Conservation (phyloP, 495 filamentous ascomycete species). For the Neurospora intermedia region DNA sequence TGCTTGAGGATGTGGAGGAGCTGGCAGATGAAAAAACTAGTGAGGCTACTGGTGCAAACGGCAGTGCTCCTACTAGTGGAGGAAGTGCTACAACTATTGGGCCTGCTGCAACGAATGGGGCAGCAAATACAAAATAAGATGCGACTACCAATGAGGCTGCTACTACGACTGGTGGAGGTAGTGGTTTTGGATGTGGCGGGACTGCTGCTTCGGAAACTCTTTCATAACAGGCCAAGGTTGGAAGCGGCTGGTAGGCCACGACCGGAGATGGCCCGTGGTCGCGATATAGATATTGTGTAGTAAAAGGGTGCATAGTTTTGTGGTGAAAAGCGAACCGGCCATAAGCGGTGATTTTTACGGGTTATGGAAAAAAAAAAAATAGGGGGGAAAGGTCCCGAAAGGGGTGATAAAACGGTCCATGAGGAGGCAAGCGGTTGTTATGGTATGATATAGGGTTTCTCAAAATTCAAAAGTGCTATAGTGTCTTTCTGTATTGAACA, state of each 20-base stretch:
- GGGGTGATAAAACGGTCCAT: neutral
- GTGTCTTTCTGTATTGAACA: neutral
- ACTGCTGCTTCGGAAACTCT: neutral
- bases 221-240: neutral
- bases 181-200: neutral
- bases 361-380: neutral
- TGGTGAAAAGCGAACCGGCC: neutral
- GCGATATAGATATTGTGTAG: neutral
- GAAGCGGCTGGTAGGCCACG: neutral
- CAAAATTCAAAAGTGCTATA: neutral
- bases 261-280: neutral
- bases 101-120: neutral
- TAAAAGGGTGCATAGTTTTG: neutral
- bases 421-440: neutral
- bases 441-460: neutral
- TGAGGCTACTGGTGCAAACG: neutral
- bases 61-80: neutral
- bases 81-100: neutral
- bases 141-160: neutral
- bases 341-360: neutral
- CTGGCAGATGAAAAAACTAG: neutral
- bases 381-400: no score
- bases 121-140: no score
- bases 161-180: neutral
- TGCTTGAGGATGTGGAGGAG: neutral